Base-by-base conservation (phyloP, 1,139 yeast species). In the Suhomyces taliae region DNA sequence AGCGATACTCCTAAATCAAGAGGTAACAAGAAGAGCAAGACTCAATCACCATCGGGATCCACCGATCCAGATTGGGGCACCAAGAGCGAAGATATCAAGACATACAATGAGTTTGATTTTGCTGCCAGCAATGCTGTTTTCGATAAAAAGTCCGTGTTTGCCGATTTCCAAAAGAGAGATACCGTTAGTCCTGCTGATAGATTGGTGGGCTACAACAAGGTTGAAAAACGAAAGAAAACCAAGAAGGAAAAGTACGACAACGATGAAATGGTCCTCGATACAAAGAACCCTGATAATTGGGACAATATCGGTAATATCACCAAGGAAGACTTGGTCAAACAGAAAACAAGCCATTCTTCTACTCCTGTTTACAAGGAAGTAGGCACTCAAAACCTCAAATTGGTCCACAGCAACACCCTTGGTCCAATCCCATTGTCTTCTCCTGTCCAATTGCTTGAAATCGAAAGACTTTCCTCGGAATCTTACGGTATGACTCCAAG, bases 361-460 rank as follows among this genome's bases (percentile, higher is more conserved):
- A 47, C 50, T 2, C 50, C 50, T 1, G 46, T 47, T 15, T 31
- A 34, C 33, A 47, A 47, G 29, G 50, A 47, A 6, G 12, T 14
- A 7, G 27, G 32, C 29, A 32, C 31, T 12, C 60, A 55, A 36
- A 54, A 53, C 35, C 53, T 55, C 43, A 60, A 55, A 35, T 56
- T 66, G 44, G 52, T 62, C 1, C 58, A 62, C 40, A 40, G 62
- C n/a, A 57, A 54, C 29, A 65, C 64, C 38, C 60, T 61, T 27
- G 49, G 52, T 3, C 37, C 63, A 3, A 67, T 83, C 4, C 87
- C 93, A 2, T 71, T 84, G 47, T 86, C 91, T 12, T 81, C 93
- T 1, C 93, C 96, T 0, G 82, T 89, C 7, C 96, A 90, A 64
- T 67, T 90, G 51, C 71, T 86, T n/a, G 96, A 89, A 54, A 80